Evolutionary conservation across 129 eudicot species (phyloP).

Genomic region (Scalesia atractyloides): DNA sequence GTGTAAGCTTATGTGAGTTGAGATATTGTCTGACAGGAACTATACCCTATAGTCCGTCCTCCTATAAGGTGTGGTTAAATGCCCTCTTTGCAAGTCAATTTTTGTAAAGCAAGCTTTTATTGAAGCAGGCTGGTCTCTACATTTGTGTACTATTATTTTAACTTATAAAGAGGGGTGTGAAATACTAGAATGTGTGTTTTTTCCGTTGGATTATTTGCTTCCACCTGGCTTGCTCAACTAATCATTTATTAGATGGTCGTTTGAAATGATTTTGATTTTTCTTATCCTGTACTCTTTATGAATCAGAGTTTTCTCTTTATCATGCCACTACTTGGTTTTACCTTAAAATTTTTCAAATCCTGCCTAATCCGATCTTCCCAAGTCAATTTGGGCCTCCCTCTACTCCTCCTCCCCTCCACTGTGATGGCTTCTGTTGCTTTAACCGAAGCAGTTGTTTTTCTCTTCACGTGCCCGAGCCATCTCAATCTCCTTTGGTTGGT

Average conservation of each 20-base stretch:
- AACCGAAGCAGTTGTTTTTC: no score
- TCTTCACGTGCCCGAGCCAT: no score
- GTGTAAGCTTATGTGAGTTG: not conserved
- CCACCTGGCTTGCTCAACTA: not conserved
- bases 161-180: not conserved
- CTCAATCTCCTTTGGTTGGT: no score
- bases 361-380: no score
- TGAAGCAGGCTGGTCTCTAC: not conserved
- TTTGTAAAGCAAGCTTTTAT: not conserved
- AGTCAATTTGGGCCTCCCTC: no score
- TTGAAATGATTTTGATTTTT: conserved; percentile 5
- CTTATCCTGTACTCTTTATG: not conserved
- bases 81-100: not conserved
- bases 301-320: not conserved
- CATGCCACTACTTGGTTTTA: not conserved
- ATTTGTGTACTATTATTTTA: not conserved
- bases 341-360: not conserved
- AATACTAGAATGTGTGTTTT: not conserved
- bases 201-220: not conserved
- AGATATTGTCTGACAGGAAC: not conserved
- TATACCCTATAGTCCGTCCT: no score
- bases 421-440: no score
- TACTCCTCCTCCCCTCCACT: no score
- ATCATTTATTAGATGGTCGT: not conserved
- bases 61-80: not conserved